A percentile compares a stretch with the other conserved stretches of the same genome.
Evolutionary conservation across 768 basidiomycete genomes (phyloP).

Genomic region (Cyathus striatus): DNA sequence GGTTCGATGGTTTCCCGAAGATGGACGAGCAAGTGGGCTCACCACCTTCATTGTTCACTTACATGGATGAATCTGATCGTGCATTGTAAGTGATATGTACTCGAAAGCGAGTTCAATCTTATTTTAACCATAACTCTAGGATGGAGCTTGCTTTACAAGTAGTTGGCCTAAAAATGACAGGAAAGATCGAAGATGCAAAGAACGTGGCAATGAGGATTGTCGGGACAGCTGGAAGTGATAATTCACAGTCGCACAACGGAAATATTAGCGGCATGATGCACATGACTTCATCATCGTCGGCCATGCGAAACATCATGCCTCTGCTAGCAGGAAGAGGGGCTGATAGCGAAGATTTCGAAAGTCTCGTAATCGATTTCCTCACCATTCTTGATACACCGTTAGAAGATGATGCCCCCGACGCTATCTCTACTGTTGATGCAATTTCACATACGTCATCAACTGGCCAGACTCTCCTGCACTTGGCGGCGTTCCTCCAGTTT

Average conservation of each 20-base stretch:
- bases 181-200: slow-evolving; percentile 89
- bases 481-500: slow-evolving; percentile 79
- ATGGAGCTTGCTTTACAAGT: slow-evolving; percentile 96
- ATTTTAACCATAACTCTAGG: too few species aligned
- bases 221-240: slow-evolving; percentile 58
- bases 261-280: slow-evolving; percentile 48
- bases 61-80: slow-evolving; percentile 85
- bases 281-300: slow-evolving; percentile 34
- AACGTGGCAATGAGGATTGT: slow-evolving; percentile 93
- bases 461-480: slow-evolving; percentile 87
- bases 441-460: slow-evolving; percentile 67
- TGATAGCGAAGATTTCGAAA: slow-evolving; percentile 65
- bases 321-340: slow-evolving; percentile 50
- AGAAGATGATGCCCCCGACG: slow-evolving; percentile 34
- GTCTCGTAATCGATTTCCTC: slow-evolving; percentile 75
- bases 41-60: slow-evolving; percentile 73
- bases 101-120: too few species aligned
- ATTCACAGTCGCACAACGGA: slow-evolving; percentile 30
- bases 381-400: slow-evolving; percentile 66
- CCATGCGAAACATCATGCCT: slow-evolving; percentile 49
- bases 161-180: slow-evolving; percentile 95
- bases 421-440: slow-evolving; percentile 43
- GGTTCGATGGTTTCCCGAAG: slow-evolving; percentile 75
- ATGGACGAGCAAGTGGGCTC: slow-evolving; percentile 44
- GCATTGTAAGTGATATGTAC: slow-evolving; percentile 73